Percentiles rank a stretch among this genome's conserved stretches.
These are phyloP conservation scores for Combretum micranthum DNA, from an alignment of 345 rosid species.

Conservation along the genomic window DNA sequence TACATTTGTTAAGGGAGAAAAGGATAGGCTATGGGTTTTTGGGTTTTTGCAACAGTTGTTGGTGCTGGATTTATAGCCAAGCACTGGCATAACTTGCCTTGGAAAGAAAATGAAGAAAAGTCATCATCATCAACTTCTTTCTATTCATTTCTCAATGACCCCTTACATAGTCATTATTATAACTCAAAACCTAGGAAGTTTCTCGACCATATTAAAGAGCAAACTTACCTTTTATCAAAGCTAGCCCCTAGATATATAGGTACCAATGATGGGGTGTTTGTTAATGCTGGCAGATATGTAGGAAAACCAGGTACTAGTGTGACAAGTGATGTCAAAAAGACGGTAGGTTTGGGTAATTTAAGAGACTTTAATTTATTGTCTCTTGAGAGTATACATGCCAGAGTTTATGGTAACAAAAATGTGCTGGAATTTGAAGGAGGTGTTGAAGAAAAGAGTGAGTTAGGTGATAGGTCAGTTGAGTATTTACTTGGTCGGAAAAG, in stretches of 20 bases:
- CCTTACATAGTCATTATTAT: too few relatives aligned
- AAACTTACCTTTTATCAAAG: conserved; percentile 21
- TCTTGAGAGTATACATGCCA: background rate
- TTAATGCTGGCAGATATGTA: background rate
- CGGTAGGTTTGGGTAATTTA: conserved; percentile 1
- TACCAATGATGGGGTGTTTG: background rate
- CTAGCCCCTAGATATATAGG: conserved; percentile 6
- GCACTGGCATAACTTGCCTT: conserved; percentile 17
- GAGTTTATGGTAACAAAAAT: background rate
- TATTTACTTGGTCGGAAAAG: background rate
- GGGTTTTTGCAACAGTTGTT: conserved; percentile 36
- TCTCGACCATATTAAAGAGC: conserved; percentile 15
- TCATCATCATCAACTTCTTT: conserved; percentile 11
- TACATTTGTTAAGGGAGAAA: too few relatives aligned
- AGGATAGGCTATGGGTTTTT: conserved; percentile 22
- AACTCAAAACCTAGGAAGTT: conserved; percentile 14
- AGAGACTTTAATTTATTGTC: conserved; percentile 3
- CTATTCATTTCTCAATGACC: background rate
- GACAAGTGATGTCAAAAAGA: background rate
- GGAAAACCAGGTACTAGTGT: conserved; percentile 1
- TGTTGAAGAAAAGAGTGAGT: conserved; percentile 3
- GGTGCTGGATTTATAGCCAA: conserved; percentile 29
- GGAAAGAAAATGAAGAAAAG: conserved; percentile 8
- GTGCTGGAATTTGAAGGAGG: conserved; percentile 4
- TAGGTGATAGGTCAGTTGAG: conserved; percentile 7